These are phyloP conservation scores for Polytrichum commune DNA, from an alignment of 225 moss, liverwort and hornwort genomes.

Conservation along the genomic window DNA sequence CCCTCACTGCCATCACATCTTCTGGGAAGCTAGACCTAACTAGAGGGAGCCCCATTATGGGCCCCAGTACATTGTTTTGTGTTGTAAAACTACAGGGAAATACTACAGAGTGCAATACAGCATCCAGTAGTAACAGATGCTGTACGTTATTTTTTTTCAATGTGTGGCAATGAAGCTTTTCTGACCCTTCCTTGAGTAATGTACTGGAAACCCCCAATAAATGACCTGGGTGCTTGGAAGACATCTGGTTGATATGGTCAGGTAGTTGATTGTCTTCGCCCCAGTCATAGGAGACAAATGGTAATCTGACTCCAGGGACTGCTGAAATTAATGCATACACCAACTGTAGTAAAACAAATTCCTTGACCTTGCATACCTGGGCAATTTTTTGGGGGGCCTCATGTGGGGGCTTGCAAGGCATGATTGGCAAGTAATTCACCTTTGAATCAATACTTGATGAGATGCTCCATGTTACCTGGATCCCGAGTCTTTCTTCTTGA, in stretches of 20 bases:
- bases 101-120: background rate
- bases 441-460: background rate
- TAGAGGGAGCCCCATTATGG: too few relatives aligned
- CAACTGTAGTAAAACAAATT: too few relatives aligned
- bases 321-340: too few relatives aligned
- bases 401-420: constrained; percentile 10
- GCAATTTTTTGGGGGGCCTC: background rate
- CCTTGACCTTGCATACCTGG: background rate
- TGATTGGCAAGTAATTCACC: background rate
- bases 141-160: background rate
- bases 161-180: background rate
- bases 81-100: too few relatives aligned
- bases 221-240: background rate
- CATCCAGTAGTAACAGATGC: background rate
- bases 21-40: background rate
- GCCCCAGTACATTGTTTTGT: too few relatives aligned
- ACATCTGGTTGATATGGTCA: background rate
- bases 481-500: constrained; percentile 43
- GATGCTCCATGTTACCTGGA: constrained; percentile 19
- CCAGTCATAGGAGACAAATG: too few relatives aligned
- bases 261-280: background rate
- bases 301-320: too few relatives aligned
- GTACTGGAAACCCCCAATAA: background rate
- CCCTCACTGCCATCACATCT: constrained; percentile 5
- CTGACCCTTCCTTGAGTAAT: background rate